Evolutionary conservation across 768 basidiomycete species (phyloP), one percentile per base, ranked within the genome.

Genomic region (Melanogaster broomeanus): DNA sequence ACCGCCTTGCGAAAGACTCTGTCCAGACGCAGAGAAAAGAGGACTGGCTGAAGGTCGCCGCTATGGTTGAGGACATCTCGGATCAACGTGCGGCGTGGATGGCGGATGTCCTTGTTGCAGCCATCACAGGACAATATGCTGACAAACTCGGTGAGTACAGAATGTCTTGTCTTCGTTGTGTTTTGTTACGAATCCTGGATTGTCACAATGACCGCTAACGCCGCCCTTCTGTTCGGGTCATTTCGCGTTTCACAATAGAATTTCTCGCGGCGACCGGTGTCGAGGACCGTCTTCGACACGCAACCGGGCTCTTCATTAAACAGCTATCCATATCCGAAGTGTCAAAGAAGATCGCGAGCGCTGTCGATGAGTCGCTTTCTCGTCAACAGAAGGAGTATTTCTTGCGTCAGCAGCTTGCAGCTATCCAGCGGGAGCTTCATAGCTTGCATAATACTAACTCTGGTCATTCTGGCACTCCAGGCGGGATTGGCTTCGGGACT

Each of bases 361-460:
- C 87, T 19, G 86, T 93, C 11, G 88, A 90, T 56, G 90, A 93
- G 64, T 84, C 84, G 4, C 77, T 92, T n/a, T 88, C 87, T 22
- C 90, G 88, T 50, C 90, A 92, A 60, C 90, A 93, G 69, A 92
- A 92, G 61, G 90, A 91, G 53, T 87, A 86, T 61, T 92, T 90
- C 73, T 77, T 93, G 3, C 83, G 88, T 21, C 90, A 92, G 58
- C 90, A 92, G 59, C 81, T 90, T 13, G 81, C 87, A 2, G 88
- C 87, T 18, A 91, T 90, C 43, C 84, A 89, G 49, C 81, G 87
- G 35, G 84, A 95, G 65, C 77, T 93, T 25, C 77, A 83, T 45
- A 73, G 77, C 34, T 73, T 89, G 69, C 75, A 72, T 62, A 74
- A 49, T 51, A 52, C 63, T 42, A 44, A 63, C 13, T 62, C 68